Evolutionary conservation across 164 flowering plant genomes (phyloP), one percentile per base, ranked within the genome.

Genomic region (Aristolochia contorta): DNA sequence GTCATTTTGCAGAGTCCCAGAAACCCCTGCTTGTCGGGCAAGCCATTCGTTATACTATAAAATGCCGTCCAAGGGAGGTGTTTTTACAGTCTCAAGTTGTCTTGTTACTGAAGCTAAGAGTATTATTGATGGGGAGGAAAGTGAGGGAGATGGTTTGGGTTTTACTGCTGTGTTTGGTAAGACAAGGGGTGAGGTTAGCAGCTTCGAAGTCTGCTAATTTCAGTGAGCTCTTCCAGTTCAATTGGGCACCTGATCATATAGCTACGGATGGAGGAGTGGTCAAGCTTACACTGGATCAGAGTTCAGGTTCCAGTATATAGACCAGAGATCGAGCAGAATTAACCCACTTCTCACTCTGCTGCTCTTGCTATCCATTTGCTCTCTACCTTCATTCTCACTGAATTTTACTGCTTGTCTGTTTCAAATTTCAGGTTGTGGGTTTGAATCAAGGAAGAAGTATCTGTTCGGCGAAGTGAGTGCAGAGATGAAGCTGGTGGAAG

Each of bases 221-320:
- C 49, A 41, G 21, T 16, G 72, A 77, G 13, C 68, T 74, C n/a
- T 69, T 74, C 18, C 64, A 71, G 32, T 66, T 74, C n/a, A 54
- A 46, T 46, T 72, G 78, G 80, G 75, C 78, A 25, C 74, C 75
- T 27, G 75, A 74, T 54, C 77, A 74, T 54, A 56, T 73, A 19
- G 23, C 54, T 21, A 21, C 12, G 56, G 65, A 64, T 61, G 72
- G 56, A 1, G 65, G 74, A 19, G 53, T 47, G 4, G 52, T 59
- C 48, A 20, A 46, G 48, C 59, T 71, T 10, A 57, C 58, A 12
- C 65, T 77, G 10, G 76, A 77, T 48, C 15, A 57, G n/a, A 18
- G 45, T 23, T 68, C 77, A 12, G 80, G 77, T 71, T 4, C 7
- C 22, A 18, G 16, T 3, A n/a, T n/a, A n/a, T n/a, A n/a, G n/a